Evolutionary conservation across 1,139 yeast species (phyloP).

Genomic region (Spathaspora sp.): DNA sequence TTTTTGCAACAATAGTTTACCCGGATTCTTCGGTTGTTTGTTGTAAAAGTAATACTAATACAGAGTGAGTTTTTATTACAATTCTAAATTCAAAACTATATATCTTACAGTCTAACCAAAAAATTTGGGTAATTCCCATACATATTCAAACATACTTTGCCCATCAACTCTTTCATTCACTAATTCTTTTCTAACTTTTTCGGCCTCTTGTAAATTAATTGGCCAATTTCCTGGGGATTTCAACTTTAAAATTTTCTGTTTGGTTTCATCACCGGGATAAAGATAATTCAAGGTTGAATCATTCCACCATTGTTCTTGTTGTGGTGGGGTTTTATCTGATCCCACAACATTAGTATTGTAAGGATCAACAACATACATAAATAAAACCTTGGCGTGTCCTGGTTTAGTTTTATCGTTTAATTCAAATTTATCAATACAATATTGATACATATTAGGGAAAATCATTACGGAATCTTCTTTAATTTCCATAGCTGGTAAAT

Average conservation of each 20-base stretch:
- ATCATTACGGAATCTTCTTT: conserved; percentile 29
- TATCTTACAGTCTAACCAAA: too few relatives aligned
- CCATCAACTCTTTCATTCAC: too few relatives aligned
- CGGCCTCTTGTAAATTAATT: too few relatives aligned
- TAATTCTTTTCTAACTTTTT: too few relatives aligned
- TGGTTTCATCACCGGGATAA: conserved; percentile 12
- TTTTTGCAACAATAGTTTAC: too few relatives aligned
- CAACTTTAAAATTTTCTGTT: conserved; percentile 6
- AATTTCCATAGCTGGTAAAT: conserved; percentile 28
- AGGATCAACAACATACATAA: conserved; percentile 24
- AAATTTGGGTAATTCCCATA: too few relatives aligned
- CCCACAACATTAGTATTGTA: conserved; percentile 18
- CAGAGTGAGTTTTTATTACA: too few relatives aligned
- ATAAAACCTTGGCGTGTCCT: conserved; percentile 41
- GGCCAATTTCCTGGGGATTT: too few relatives aligned
- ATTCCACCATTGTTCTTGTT: conserved; percentile 37
- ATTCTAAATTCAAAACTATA: too few relatives aligned
- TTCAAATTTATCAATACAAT: conserved; percentile 39
- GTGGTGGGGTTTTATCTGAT: conserved; percentile 40
- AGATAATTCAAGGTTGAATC: conserved; percentile 16
- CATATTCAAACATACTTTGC: too few relatives aligned
- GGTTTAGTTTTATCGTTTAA: conserved; percentile 33
- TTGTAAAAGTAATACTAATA: too few relatives aligned
- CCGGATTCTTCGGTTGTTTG: too few relatives aligned
- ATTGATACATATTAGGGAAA: conserved; percentile 43